Percentiles rank a stretch among this genome's conserved stretches.
Evolutionary conservation across 1,284 basidiomycete genomes (phyloP).

Genomic region (Fomitopsis pinicola): DNA sequence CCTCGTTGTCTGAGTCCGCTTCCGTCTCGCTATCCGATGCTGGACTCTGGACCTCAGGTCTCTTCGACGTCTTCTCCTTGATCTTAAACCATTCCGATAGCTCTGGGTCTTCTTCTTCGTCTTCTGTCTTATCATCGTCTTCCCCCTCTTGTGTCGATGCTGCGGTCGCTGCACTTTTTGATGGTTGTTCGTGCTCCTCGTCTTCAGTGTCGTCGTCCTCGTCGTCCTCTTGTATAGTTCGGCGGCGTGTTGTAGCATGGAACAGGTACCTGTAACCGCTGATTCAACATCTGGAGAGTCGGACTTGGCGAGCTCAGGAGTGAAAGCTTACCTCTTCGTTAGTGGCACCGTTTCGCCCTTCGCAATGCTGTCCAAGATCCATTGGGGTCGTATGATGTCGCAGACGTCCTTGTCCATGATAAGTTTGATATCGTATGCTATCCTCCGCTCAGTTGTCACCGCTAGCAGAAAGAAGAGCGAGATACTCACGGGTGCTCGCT

Average conservation of each 20-base stretch:
- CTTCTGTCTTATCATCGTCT: slow-evolving; percentile 18
- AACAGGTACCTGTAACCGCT: slow-evolving; percentile 61
- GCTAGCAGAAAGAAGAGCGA: not conserved
- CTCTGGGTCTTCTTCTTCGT: slow-evolving; percentile 36
- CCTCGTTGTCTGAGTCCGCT: slow-evolving; percentile 56
- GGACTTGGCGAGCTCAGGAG: not conserved
- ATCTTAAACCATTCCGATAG: slow-evolving; percentile 67
- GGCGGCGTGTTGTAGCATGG: slow-evolving; percentile 48
- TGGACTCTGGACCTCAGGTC: slow-evolving; percentile 23
- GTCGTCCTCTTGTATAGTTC: slow-evolving; percentile 28
- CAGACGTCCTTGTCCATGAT: slow-evolving; percentile 58
- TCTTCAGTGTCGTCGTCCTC: slow-evolving; percentile 27
- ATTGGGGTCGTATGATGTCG: slow-evolving; percentile 75
- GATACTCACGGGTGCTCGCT: slow-evolving; percentile 48
- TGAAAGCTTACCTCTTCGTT: slow-evolving; percentile 51
- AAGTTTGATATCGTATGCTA: slow-evolving; percentile 66
- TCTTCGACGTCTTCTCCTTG: slow-evolving; percentile 13
- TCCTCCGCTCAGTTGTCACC: not conserved
- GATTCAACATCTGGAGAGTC: not conserved
- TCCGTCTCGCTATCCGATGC: slow-evolving; percentile 64
- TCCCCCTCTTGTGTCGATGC: slow-evolving; percentile 13
- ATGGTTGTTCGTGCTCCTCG: slow-evolving; percentile 12
- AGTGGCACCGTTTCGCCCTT: slow-evolving; percentile 53
- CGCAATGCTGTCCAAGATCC: slow-evolving; percentile 78
- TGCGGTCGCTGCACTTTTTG: slow-evolving; percentile 7